A percentile compares a stretch with the other conserved stretches of the same genome.
phyloP scores from a whole-genome alignment of 768 basidiomycete species.

The Grammothele lineata region DNA sequence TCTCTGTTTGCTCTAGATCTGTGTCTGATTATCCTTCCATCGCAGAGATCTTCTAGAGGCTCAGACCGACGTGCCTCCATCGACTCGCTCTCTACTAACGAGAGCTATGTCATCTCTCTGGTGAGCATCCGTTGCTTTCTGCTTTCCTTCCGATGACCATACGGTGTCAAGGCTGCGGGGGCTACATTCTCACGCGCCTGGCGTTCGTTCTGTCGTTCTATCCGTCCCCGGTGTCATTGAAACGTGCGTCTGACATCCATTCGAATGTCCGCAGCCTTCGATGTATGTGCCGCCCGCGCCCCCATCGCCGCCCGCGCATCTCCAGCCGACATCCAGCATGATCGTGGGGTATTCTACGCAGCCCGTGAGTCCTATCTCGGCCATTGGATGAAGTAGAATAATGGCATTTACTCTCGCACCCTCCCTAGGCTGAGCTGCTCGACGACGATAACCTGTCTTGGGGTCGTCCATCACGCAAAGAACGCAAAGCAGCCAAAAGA shows the following conservation, averaged over 20 bases:
- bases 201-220: background rate
- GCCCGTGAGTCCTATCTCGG: background rate
- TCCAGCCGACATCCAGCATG: no score
- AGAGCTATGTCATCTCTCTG: slow-evolving; percentile 10
- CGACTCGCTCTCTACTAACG: slow-evolving; percentile 3
- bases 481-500: background rate
- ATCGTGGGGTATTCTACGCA: no score
- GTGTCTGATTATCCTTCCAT: no score
- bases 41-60: no score
- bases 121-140: slow-evolving; percentile 1
- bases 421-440: slow-evolving; percentile 17
- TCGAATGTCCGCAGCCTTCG: no score
- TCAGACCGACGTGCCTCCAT: slow-evolving; percentile 4
- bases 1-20: no score
- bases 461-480: slow-evolving; percentile 13
- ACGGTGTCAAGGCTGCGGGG: no score
- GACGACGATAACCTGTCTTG: slow-evolving; percentile 20
- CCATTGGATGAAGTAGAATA: no score
- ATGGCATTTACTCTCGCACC: no score
- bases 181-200: background rate
- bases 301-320: background rate
- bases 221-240: background rate
- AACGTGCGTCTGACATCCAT: no score
- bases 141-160: background rate
- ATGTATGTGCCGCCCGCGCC: no score